phyloP scores from a whole-genome alignment of 257 asterid species.

The Sherardia arvensis region DNA sequence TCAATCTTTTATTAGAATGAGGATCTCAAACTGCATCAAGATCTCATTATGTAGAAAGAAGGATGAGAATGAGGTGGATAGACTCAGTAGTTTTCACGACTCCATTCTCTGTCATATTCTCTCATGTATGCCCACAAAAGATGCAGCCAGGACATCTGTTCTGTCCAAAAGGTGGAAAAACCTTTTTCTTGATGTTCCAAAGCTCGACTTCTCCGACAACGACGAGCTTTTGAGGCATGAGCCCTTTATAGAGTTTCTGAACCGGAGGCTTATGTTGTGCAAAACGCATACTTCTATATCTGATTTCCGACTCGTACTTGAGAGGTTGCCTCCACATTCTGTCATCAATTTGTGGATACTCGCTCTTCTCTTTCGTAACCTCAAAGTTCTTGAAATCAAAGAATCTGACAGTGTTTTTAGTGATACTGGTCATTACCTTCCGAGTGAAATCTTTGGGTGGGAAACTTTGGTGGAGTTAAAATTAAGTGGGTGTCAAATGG shows the following conservation, averaged over 20 bases:
- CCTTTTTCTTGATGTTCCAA: neutral
- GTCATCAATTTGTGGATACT: neutral
- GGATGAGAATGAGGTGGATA: neutral
- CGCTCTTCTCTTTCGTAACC: neutral
- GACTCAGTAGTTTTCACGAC: neutral
- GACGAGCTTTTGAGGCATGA: too few relatives aligned
- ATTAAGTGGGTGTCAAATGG: neutral
- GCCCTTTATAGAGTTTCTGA: neutral
- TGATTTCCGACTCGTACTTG: too few relatives aligned
- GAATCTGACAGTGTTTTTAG: too few relatives aligned
- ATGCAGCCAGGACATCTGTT: neutral
- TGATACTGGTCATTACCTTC: neutral
- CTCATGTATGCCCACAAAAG: neutral
- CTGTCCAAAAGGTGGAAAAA: neutral
- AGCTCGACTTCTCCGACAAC: neutral
- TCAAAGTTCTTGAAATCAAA: neutral
- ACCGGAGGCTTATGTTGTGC: neutral
- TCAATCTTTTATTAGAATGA: neutral
- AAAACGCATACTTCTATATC: neutral
- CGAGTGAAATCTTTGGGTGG: neutral
- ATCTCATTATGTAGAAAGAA: too few relatives aligned
- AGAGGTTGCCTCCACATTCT: neutral
- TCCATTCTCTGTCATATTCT: neutral
- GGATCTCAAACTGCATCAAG: neutral
- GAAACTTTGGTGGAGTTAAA: neutral